A percentile compares a stretch with the other conserved stretches of the same genome.
Evolutionary conservation across 495 filamentous ascomycete species (phyloP).

Genomic region (Podospora bellae-mahoneyi): DNA sequence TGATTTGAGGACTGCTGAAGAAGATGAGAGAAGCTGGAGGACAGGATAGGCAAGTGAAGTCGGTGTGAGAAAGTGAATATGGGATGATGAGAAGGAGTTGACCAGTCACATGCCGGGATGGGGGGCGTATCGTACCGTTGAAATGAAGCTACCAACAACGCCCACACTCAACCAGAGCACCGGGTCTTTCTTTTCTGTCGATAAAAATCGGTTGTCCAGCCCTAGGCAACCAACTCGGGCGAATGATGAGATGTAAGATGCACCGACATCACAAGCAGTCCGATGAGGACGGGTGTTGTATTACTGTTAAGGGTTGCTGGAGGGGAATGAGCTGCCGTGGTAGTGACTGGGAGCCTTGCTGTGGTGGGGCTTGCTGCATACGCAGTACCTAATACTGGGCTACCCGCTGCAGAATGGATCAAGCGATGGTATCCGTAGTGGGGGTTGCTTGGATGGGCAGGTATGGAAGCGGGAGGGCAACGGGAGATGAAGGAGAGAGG

Average conservation of each 20-base stretch:
- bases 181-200: neutral
- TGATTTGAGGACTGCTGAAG: neutral
- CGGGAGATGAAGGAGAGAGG: no score
- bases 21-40: neutral
- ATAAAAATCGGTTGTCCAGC: neutral
- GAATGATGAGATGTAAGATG: neutral
- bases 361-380: conserved; percentile 4
- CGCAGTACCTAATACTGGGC: conserved; percentile 1
- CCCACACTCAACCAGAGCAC: neutral
- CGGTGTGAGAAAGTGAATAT: neutral
- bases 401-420: neutral
- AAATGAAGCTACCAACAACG: conserved; percentile 1
- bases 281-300: neutral
- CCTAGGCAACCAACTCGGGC: conserved; percentile 3
- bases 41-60: neutral
- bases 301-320: neutral
- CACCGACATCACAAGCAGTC: conserved; percentile 8
- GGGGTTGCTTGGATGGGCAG: neutral
- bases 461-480: neutral
- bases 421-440: neutral
- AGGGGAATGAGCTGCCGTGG: neutral
- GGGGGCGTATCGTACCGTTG: neutral
- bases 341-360: neutral
- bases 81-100: neutral
- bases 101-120: neutral